Conservation (phyloP, 2,329 filamentous ascomycete genomes). For the Penicillium hordei region DNA sequence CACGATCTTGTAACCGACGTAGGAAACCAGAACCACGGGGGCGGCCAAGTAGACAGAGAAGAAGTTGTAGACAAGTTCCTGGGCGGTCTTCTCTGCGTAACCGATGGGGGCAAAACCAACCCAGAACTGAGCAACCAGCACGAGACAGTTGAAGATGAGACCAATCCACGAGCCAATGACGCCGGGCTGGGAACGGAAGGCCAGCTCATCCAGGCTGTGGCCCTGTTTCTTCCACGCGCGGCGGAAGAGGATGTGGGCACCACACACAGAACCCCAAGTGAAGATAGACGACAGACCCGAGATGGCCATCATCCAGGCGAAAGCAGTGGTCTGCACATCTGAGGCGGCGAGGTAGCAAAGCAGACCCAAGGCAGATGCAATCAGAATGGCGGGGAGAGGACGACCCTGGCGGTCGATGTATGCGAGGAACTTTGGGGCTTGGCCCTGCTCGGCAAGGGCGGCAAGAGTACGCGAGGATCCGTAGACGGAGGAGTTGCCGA, state of each 20-base stretch:
- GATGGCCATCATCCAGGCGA: slow-evolving; percentile 77
- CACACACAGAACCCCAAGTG: slow-evolving; percentile 79
- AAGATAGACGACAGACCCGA: slow-evolving; percentile 73
- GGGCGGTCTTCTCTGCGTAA: slow-evolving; percentile 48
- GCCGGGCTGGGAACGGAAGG: slow-evolving; percentile 78
- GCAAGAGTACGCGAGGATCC: slow-evolving; percentile 87
- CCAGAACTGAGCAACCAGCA: slow-evolving; percentile 86
- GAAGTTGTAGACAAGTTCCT: slow-evolving; percentile 61
- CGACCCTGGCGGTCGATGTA: slow-evolving; percentile 84
- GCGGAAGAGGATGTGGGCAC: slow-evolving; percentile 92
- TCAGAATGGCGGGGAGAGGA: slow-evolving; percentile 69
- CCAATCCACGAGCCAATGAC: slow-evolving; percentile 78
- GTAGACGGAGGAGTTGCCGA: slow-evolving; percentile 89
- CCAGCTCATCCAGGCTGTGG: slow-evolving; percentile 71
- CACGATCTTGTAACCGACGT: slow-evolving; percentile 72
- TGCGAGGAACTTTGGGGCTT: slow-evolving; percentile 72
- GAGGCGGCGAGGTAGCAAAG: slow-evolving; percentile 75
- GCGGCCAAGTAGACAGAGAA: slow-evolving; percentile 63
- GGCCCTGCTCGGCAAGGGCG: slow-evolving; percentile 82
- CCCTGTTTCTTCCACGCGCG: slow-evolving; percentile 70
- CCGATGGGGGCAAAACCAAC: slow-evolving; percentile 74
- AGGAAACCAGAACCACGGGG: slow-evolving; percentile 60
- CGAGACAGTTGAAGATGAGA: slow-evolving; percentile 69
- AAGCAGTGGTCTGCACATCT: slow-evolving; percentile 59
- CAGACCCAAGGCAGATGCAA: slow-evolving; percentile 68